Conservation (phyloP, 768 basidiomycete species). For the Mycena capillaripes region DNA sequence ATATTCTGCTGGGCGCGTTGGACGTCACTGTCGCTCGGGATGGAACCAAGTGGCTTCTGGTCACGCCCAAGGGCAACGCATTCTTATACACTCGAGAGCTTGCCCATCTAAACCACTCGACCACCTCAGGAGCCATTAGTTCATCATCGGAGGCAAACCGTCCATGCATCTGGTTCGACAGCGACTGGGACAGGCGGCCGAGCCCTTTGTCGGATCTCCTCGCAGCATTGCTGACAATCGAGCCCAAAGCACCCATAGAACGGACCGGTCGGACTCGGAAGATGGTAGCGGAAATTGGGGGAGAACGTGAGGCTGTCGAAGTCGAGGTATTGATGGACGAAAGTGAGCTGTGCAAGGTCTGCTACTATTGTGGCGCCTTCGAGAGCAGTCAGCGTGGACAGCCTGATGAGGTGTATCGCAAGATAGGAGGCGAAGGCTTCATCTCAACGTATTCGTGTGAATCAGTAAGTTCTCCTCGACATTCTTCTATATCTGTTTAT, state of each 20-base stretch:
- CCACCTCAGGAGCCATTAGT: background rate
- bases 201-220: conserved; percentile 21
- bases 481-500: no score
- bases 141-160: background rate
- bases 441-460: no score
- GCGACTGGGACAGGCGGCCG: conserved; percentile 20
- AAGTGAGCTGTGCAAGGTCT: conserved; percentile 17
- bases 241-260: conserved; percentile 8
- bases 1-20: background rate
- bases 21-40: conserved; percentile 9
- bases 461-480: no score
- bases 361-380: conserved; percentile 13
- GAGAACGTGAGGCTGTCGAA: conserved; percentile 13
- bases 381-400: background rate
- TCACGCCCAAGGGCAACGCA: conserved; percentile 22
- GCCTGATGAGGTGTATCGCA: no score
- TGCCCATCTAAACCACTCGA: conserved; percentile 9
- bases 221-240: conserved; percentile 4
- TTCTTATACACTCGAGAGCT: conserved; percentile 21
- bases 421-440: no score
- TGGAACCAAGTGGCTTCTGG: conserved; percentile 22
- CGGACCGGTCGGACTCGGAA: conserved; percentile 18
- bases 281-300: conserved; percentile 12
- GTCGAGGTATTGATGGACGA: conserved; percentile 18
- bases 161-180: conserved; percentile 26